Conservation (phyloP, 2,329 filamentous ascomycete species). For the Xylariaceae sp. region DNA sequence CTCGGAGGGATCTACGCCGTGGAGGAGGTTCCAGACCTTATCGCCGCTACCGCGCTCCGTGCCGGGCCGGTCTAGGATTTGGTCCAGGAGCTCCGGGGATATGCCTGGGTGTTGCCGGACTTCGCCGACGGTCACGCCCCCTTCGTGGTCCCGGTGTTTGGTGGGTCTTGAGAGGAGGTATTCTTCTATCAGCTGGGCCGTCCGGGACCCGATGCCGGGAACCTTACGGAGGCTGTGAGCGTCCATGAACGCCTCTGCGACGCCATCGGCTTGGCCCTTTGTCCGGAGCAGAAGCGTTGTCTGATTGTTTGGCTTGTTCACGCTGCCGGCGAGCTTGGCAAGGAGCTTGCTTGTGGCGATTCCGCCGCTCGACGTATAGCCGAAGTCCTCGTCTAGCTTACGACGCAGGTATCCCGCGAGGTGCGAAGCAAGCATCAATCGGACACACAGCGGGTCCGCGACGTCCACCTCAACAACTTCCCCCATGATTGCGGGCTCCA, state of each 20-base stretch:
- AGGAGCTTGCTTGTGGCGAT: slow-evolving; percentile 83
- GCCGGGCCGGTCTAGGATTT: slow-evolving; percentile 63
- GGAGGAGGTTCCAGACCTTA: slow-evolving; percentile 70
- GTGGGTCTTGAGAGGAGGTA: slow-evolving; percentile 41
- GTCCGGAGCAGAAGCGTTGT: slow-evolving; percentile 69
- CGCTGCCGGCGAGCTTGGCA: slow-evolving; percentile 75
- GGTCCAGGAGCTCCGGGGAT: slow-evolving; percentile 59
- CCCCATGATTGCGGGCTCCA: slow-evolving; percentile 29
- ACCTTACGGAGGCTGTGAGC: slow-evolving; percentile 69
- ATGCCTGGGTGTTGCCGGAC: slow-evolving; percentile 60
- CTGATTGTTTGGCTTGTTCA: slow-evolving; percentile 82
- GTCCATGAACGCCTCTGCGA: slow-evolving; percentile 67
- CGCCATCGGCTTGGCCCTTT: slow-evolving; percentile 42
- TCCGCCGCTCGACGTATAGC: slow-evolving; percentile 83
- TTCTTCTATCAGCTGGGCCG: slow-evolving; percentile 60
- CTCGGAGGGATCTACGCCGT: slow-evolving; percentile 71
- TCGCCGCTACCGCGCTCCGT: slow-evolving; percentile 64
- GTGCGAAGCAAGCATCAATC: slow-evolving; percentile 73
- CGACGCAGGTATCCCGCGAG: slow-evolving; percentile 68
- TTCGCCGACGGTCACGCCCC: slow-evolving; percentile 55
- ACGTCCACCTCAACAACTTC: slow-evolving; percentile 20
- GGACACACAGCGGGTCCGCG: slow-evolving; percentile 43
- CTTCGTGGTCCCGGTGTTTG: slow-evolving; percentile 33
- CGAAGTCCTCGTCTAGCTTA: slow-evolving; percentile 66
- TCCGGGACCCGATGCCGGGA: slow-evolving; percentile 79